Conservation (phyloP, 108 stramenopile genomes). For the Cyclotella atomus region DNA sequence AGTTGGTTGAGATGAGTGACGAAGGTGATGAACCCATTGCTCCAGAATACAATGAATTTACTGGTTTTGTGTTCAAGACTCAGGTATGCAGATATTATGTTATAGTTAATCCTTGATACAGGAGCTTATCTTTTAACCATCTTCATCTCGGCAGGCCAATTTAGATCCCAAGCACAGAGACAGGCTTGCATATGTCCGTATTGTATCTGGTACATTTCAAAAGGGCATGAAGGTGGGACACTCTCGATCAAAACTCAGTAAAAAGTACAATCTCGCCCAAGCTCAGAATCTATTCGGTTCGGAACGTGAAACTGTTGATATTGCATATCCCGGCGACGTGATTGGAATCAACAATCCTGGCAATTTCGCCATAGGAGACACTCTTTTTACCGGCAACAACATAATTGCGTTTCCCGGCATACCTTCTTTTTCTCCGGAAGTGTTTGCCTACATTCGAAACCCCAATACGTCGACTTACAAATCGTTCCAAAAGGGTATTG, state of each 20-base stretch:
- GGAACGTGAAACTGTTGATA: slow-evolving; percentile 85
- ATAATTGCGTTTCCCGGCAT: slow-evolving; percentile 91
- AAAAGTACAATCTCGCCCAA: slow-evolving; percentile 90
- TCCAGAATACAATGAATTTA: slow-evolving; percentile 88
- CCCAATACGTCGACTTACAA: slow-evolving; percentile 94
- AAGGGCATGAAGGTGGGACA: slow-evolving; percentile 96
- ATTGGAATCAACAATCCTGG: slow-evolving; percentile 98
- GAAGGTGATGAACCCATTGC: slow-evolving; percentile 57
- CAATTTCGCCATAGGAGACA: slow-evolving; percentile 89
- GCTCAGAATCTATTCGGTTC: slow-evolving; percentile 95
- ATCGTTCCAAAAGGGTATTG: slow-evolving; percentile 90
- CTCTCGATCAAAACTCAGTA: slow-evolving; percentile 80
- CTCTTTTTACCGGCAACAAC: slow-evolving; percentile 76
- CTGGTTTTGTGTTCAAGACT: slow-evolving; percentile 97
- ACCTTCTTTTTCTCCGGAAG: slow-evolving; percentile 94
- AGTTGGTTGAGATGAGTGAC: slow-evolving; percentile 31
- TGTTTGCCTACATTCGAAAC: slow-evolving; percentile 90
- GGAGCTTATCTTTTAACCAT: no score
- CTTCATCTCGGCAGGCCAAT: slow-evolving; percentile 97
- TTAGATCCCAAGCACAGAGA: slow-evolving; percentile 96
- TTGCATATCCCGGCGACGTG: slow-evolving; percentile 95
- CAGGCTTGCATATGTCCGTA: slow-evolving; percentile 91
- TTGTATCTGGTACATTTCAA: slow-evolving; percentile 89
- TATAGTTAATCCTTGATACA: no score
- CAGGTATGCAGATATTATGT: no score